Evolutionary conservation across 495 filamentous ascomycete species (phyloP), one percentile per base, ranked within the genome.

Genomic region (Melanomma pulvis-pyrius): DNA sequence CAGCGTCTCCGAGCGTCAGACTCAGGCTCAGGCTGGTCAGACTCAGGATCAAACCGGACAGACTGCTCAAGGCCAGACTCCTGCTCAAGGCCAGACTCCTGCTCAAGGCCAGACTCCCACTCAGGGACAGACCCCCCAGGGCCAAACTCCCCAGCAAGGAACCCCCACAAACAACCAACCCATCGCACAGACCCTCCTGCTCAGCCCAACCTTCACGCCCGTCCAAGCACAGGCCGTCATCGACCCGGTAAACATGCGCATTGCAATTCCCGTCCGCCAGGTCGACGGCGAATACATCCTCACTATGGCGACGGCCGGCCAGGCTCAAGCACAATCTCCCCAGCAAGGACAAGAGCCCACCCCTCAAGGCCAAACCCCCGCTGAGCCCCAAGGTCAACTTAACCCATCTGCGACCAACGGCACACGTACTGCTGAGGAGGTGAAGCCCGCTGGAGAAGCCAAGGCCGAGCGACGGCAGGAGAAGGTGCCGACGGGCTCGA

Each of bases 221-320:
- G 63, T 74, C 49, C 62, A 54, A 19, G 54, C 65, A 1, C 44
- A 59, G 7, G 62, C 69, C 2, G 59, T 72, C 30, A 29, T 74
- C 17, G 72, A 74, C 44, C 48, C 46, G 0, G 8, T 59, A 34
- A 70, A 71, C 36, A 65, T 61, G 61, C 65, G 72, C 46, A 34
- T 74, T 32, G 72, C 72, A 5, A 51, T 68, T 29, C 49, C 72
- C 0, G 66, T 72, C 24, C 5, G 17, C 21, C 65, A 71, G 29
- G 30, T 74, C 39, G 72, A 74, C 56, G 72, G 72, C 0, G 72
- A 74, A 44, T 72, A 61, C 62, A 72, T 74, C 19, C 22, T 74
- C 46, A 66, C 61, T 12, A 72, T 74, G 67, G 36, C 52, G 22
- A 61, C 48, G 53, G 49, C 50, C 17, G 59, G 52, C 36, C 59